phyloP scores from a whole-genome alignment of 345 rosid species.

The Acer saccharum region DNA sequence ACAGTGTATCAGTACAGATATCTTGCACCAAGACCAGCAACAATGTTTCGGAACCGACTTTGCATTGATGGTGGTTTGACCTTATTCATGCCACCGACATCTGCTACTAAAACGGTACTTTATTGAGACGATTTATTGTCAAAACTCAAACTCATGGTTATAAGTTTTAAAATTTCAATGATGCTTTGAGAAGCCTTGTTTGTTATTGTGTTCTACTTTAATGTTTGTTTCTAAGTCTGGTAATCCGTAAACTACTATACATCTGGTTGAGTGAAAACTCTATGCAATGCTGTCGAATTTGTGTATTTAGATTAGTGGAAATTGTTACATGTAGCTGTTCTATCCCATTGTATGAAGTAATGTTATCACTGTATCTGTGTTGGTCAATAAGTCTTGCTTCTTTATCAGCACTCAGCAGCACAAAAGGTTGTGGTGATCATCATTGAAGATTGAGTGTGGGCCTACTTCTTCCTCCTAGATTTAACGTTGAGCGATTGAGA shows the following conservation, averaged over 20 bases:
- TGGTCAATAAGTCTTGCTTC: background rate
- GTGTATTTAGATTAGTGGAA: background rate
- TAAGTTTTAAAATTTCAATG: background rate
- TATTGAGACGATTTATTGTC: slow-evolving; percentile 11
- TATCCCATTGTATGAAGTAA: background rate
- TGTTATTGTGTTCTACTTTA: background rate
- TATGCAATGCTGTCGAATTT: background rate
- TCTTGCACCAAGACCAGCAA: slow-evolving; percentile 93
- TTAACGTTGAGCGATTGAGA: too few species aligned
- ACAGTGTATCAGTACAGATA: slow-evolving; percentile 50
- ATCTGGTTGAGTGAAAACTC: background rate
- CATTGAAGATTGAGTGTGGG: too few species aligned
- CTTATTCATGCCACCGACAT: slow-evolving; percentile 93
- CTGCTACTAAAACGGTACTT: slow-evolving; percentile 84
- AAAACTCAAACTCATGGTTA: background rate
- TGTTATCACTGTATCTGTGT: background rate
- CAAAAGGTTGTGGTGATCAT: too few species aligned
- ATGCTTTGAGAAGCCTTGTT: slow-evolving; percentile 3
- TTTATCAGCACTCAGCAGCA: too few species aligned
- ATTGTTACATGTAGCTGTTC: background rate
- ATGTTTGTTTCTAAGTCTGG: background rate
- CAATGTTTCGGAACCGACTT: slow-evolving; percentile 76
- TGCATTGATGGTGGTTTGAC: slow-evolving; percentile 98
- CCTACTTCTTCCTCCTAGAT: too few species aligned
- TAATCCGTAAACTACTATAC: background rate